Percentiles rank a stretch among this genome's conserved stretches.
These are phyloP conservation scores for Aspergillus haitiensis DNA, from an alignment of 495 filamentous ascomycete genomes.

Conservation along the genomic window DNA sequence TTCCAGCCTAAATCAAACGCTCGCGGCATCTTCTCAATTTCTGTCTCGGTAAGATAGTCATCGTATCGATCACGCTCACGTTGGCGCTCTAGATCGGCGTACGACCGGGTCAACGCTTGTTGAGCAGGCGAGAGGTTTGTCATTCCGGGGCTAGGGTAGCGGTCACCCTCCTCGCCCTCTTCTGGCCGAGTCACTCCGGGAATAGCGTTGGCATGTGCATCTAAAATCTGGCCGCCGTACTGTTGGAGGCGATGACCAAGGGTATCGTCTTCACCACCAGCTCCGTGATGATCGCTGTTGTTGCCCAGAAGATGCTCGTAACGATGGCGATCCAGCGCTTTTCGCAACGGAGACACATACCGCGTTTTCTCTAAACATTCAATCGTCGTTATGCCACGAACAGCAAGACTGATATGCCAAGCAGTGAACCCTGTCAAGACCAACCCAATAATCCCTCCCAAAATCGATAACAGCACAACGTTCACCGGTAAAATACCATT, in stretches of 20 bases:
- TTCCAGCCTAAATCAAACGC: conserved; percentile 87
- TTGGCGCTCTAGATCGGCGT: conserved; percentile 69
- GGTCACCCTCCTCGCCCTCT: conserved; percentile 66
- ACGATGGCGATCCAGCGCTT: conserved; percentile 62
- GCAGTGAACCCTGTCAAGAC: conserved; percentile 86
- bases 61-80: conserved; percentile 76
- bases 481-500: conserved; percentile 85
- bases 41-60: conserved; percentile 83
- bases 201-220: conserved; percentile 81
- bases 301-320: conserved; percentile 40
- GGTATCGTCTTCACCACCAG: conserved; percentile 60
- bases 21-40: conserved; percentile 80
- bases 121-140: conserved; percentile 40
- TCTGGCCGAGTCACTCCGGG: conserved; percentile 76
- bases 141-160: conserved; percentile 24
- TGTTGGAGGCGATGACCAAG: conserved; percentile 57
- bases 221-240: conserved; percentile 73
- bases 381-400: conserved; percentile 83
- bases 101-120: conserved; percentile 56
- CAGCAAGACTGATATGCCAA: conserved; percentile 87
- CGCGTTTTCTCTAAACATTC: conserved; percentile 93
- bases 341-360: conserved; percentile 77
- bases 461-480: conserved; percentile 79
- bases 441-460: conserved; percentile 86
- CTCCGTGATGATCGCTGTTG: conserved; percentile 19